These are phyloP conservation scores for Leccinellum luteum DNA, from an alignment of 768 basidiomycete species.

Conservation along the genomic window DNA sequence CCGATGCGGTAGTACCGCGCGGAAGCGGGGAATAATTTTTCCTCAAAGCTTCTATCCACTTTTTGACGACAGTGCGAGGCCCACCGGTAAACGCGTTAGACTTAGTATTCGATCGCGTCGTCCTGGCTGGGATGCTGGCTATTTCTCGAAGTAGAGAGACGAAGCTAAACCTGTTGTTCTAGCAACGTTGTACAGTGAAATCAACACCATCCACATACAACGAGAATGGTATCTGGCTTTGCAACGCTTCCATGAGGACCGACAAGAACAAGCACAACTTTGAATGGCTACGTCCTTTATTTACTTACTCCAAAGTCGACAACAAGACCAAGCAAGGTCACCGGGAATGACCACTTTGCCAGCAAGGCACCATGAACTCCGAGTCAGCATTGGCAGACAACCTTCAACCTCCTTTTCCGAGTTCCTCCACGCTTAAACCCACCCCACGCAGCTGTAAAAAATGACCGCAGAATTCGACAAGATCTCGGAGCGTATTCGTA, in stretches of 20 bases:
- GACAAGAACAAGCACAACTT: background rate
- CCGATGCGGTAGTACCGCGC: slow-evolving; percentile 49
- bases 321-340: background rate
- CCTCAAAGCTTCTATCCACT: slow-evolving; percentile 46
- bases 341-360: no score
- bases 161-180: slow-evolving; percentile 36
- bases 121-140: slow-evolving; percentile 26
- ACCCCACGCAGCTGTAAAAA: no score
- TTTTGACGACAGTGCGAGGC: slow-evolving; percentile 39
- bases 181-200: background rate
- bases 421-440: no score
- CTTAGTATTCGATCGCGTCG: slow-evolving; percentile 11
- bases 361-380: no score
- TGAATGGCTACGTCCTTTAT: no score
- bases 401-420: no score
- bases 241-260: slow-evolving; percentile 13
- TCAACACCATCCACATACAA: slow-evolving; percentile 34
- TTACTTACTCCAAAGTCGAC: background rate
- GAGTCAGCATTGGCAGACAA: no score
- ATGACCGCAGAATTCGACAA: no score
- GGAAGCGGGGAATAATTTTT: slow-evolving; percentile 47
- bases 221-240: slow-evolving; percentile 38
- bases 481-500: no score
- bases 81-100: background rate
- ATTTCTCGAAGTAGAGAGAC: slow-evolving; percentile 50